Conservation (phyloP, 208 protist genomes). For the Naegleria lovaniensis region DNA sequence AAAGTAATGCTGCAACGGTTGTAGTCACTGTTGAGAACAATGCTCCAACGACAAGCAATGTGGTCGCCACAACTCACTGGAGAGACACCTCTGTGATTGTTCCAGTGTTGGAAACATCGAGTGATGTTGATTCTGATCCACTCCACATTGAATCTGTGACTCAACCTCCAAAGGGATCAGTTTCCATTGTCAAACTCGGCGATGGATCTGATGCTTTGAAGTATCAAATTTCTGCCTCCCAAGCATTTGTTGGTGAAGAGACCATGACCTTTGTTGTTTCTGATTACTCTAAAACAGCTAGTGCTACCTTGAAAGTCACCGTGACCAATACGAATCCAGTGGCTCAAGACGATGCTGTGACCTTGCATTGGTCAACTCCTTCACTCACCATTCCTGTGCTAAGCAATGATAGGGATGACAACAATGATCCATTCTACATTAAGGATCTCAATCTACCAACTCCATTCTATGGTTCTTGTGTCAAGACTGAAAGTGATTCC, state of each 20-base stretch:
- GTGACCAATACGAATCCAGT: conserved; percentile 2
- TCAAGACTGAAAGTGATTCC: not conserved
- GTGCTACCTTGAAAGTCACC: not conserved
- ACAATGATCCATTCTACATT: not conserved
- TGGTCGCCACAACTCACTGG: not conserved
- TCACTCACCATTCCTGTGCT: not conserved
- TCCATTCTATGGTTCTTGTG: not conserved
- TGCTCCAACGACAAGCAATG: not conserved
- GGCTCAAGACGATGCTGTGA: not conserved
- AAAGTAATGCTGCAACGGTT: not conserved
- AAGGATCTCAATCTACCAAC: not conserved
- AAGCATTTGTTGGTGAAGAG: not conserved
- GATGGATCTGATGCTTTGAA: not conserved
- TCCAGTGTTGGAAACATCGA: not conserved
- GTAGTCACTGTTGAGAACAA: not conserved
- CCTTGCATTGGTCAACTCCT: not conserved
- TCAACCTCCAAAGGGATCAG: not conserved
- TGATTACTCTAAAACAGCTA: not conserved
- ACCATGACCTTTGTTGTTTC: not conserved
- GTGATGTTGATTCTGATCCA: not conserved
- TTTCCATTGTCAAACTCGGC: not conserved
- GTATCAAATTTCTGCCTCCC: not conserved
- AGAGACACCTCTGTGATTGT: not conserved
- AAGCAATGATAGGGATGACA: not conserved
- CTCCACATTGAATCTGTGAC: not conserved